A percentile compares a stretch with the other conserved stretches of the same genome.
Conservation (phyloP, 768 basidiomycete genomes). For the Kwoniella heveanensis region DNA sequence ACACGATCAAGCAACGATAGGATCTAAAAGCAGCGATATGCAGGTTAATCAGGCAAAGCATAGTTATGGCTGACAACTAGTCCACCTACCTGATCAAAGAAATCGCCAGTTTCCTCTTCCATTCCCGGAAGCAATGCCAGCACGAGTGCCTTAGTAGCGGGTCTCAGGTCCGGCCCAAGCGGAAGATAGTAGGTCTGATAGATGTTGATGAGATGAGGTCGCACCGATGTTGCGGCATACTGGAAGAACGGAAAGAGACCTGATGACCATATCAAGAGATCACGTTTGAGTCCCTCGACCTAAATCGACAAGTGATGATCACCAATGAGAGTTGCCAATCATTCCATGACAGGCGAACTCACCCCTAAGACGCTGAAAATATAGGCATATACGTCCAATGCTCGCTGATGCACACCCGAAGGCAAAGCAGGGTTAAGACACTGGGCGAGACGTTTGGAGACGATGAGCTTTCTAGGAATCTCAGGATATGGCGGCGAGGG, state of each 20-base stretch:
- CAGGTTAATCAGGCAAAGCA: neutral
- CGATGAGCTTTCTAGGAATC: constrained; percentile 90
- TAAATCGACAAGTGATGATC: constrained; percentile 55
- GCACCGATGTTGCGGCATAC: constrained; percentile 95
- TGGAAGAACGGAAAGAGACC: constrained; percentile 98
- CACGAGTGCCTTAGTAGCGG: constrained; percentile 91
- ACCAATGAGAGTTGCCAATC: too few species aligned
- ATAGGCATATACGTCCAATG: constrained; percentile 90
- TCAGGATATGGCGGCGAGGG: constrained; percentile 87
- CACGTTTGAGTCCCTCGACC: constrained; percentile 82
- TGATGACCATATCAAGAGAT: constrained; percentile 89
- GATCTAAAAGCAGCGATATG: constrained; percentile 61
- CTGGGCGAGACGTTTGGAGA: constrained; percentile 91
- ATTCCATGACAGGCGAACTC: constrained; percentile 50
- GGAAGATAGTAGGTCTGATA: constrained; percentile 92
- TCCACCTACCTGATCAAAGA: constrained; percentile 67
- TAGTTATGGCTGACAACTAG: neutral
- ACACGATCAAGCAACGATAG: constrained; percentile 75
- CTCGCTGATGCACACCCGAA: constrained; percentile 93
- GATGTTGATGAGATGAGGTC: constrained; percentile 87
- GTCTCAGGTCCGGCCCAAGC: constrained; percentile 74
- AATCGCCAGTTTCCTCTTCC: constrained; percentile 97
- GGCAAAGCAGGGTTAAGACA: constrained; percentile 97
- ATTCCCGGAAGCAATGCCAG: constrained; percentile 89
- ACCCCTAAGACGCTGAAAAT: constrained; percentile 90